A percentile compares a stretch with the other conserved stretches of the same genome.
Conservation (phyloP, 2,329 filamentous ascomycete genomes). For the Trichoderma hamatum region DNA sequence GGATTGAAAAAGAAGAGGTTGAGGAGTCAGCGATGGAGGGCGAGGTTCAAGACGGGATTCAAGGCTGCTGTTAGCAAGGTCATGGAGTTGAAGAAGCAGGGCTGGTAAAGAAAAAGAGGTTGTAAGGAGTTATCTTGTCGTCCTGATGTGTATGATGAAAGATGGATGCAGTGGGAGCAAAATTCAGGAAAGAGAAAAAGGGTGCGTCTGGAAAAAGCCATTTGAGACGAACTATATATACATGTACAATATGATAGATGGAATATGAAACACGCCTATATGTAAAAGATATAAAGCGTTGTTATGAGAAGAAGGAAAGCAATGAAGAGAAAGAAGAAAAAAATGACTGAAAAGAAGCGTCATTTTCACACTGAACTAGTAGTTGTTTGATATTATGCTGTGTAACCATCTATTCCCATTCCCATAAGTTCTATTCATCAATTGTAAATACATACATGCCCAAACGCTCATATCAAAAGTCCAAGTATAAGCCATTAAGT, state of each 20-base stretch:
- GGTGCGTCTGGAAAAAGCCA: slow-evolving; percentile 15
- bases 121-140: neutral
- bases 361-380: neutral
- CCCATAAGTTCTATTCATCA: slow-evolving; percentile 19
- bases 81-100: slow-evolving; percentile 71
- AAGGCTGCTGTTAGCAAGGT: slow-evolving; percentile 65
- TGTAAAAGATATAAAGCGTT: neutral
- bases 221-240: slow-evolving; percentile 12
- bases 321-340: neutral
- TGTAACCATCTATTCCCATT: slow-evolving; percentile 4
- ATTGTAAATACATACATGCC: slow-evolving; percentile 1
- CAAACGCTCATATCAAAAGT: slow-evolving; percentile 2
- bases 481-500: neutral
- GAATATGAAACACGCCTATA: neutral
- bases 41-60: slow-evolving; percentile 70
- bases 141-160: neutral
- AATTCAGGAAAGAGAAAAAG: neutral
- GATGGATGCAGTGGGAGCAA: neutral
- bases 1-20: slow-evolving; percentile 79
- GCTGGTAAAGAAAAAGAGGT: slow-evolving; percentile 60
- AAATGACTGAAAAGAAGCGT: neutral
- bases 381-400: neutral
- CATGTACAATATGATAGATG: slow-evolving; percentile 24
- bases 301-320: neutral
- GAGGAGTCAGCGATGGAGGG: slow-evolving; percentile 68